Percentiles rank a stretch among this genome's conserved stretches.
Conservation (phyloP, 176 grass and related monocot genomes). For the Phragmites australis region DNA sequence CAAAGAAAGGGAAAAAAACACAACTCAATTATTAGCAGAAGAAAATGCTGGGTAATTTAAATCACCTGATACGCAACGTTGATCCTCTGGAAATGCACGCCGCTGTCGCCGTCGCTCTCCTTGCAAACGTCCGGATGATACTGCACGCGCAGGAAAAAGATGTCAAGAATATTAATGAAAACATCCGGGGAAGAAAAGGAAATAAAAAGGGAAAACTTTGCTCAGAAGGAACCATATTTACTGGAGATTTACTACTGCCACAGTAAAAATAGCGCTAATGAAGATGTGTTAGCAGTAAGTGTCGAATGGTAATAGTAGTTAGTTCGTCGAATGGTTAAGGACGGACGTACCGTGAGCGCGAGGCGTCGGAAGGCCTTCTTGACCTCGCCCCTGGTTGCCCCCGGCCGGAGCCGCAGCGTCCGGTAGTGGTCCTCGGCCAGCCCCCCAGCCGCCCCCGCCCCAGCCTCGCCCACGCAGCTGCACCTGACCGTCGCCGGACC, state of each 20-base stretch:
- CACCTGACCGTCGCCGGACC: background rate
- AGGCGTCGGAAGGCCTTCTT: constrained; percentile 66
- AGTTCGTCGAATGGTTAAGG: background rate
- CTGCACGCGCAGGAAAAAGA: background rate
- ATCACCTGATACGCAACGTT: constrained; percentile 42
- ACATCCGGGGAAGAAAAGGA: background rate
- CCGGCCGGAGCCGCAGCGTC: constrained; percentile 44
- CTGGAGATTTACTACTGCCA: background rate
- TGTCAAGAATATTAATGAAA: background rate
- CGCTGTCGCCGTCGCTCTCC: background rate
- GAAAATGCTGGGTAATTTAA: background rate
- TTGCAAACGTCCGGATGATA: constrained; percentile 44
- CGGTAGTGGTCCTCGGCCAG: constrained; percentile 43
- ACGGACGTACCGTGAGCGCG: constrained; percentile 43
- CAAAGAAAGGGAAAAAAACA: background rate
- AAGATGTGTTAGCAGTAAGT: too few species aligned
- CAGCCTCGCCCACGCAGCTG: constrained; percentile 20
- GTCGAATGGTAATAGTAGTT: background rate
- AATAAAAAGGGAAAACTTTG: too few species aligned
- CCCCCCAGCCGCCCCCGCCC: background rate
- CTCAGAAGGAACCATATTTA: background rate
- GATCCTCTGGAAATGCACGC: constrained; percentile 43
- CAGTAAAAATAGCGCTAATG: background rate
- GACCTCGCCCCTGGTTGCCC: constrained; percentile 49
- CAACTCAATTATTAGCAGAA: background rate